Evolutionary conservation across 2,329 filamentous ascomycete genomes (phyloP), one percentile per base, ranked within the genome.

Genomic region (Canariomyces notabilis): DNA sequence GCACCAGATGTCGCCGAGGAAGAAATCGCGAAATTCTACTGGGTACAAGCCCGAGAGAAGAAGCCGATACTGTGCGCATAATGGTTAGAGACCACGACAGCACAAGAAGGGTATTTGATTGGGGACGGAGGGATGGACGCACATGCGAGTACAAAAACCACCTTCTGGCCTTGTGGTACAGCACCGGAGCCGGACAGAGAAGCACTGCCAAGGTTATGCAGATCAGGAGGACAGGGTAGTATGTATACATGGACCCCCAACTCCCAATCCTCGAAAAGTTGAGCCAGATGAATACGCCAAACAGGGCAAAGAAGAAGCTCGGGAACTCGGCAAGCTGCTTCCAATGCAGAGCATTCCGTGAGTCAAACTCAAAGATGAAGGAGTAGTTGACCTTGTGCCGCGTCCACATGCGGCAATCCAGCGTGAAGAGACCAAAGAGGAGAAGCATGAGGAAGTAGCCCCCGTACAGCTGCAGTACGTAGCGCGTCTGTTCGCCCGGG

Each of bases 11-110:
- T 98, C 93, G 42, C 93, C 93, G 0, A 97, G 76, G 66, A 96
- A 97, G 69, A 98, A 97, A 66, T 98, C 93, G 48, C 90, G 81
- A 64, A 97, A 98, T 63, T 97, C 91, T 40, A 98, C 93, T 1
- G 89, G 89, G 60, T 94, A 96, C 16, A 95, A 64, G 4, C 90
- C 90, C 12, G 91, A 88, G 39, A 91, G 76, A 43, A 94, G 70
- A 15, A 97, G 73, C 50, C 93, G 87, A 79, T 87, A 94, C 85
- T 93, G 53, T 7, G 9, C 11, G n/a, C n/a, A n/a, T n/a, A 20
- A 3, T 4, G 6, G 45, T 72, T 52, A 73, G 65, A n/a, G n/a
- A n/a, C 49, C 46, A 9, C 18, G 35, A 38, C 23, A 42, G 16
- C n/a, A 14, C 5, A 16, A 21, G 12, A 4, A 9, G 3, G 31